Evolutionary conservation across 768 basidiomycete species (phyloP), one percentile per base, ranked within the genome.

Genomic region (Boletus tomentosulus): DNA sequence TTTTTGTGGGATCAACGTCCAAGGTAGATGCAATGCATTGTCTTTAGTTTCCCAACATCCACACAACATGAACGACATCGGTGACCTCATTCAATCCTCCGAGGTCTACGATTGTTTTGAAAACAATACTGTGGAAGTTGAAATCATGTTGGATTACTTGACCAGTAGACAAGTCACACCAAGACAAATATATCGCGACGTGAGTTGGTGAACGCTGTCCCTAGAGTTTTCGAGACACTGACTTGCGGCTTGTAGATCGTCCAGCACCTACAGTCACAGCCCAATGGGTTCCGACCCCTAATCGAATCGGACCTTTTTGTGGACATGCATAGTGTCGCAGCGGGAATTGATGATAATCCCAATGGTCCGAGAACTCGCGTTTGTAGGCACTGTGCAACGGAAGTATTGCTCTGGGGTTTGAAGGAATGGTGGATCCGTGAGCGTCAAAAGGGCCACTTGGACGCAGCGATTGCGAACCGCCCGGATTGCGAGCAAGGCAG

Each of bases 391-490:
- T 92, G 89, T 64, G 86, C 90, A 2, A 76, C 83, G 0, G 88
- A 91, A 65, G 78, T 90, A 2, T 73, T 92, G 16, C 72, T 91
- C 3, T 88, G 83, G 75, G 89, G 89, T 11, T 63, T 92, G 42
- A 82, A 78, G 56, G 87, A 85, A 37, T 92, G 89, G 89, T 92
- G 90, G 89, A 71, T 91, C 33, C 74, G 85, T 47, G 89, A 92
- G 68, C 80, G 89, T 28, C 78, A 75, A 70, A 87, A 84, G 61
- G 89, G 85, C 15, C 77, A 80, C 57, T 66, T 87, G 49, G 83
- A 84, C 39, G 77, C 76, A 44, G 65, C 64, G 42, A 66, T 88
- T n/a, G 66, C 76, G 60, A 76, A 68, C n/a, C 76, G 87, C 37
- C 80, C 79, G 31, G 85, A 92, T 62, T 92, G 89, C 58, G 77